Percentiles rank a stretch among this genome's conserved stretches.
Conservation (phyloP, 2,329 filamentous ascomycete species). For the Diaporthe ilicicola region DNA sequence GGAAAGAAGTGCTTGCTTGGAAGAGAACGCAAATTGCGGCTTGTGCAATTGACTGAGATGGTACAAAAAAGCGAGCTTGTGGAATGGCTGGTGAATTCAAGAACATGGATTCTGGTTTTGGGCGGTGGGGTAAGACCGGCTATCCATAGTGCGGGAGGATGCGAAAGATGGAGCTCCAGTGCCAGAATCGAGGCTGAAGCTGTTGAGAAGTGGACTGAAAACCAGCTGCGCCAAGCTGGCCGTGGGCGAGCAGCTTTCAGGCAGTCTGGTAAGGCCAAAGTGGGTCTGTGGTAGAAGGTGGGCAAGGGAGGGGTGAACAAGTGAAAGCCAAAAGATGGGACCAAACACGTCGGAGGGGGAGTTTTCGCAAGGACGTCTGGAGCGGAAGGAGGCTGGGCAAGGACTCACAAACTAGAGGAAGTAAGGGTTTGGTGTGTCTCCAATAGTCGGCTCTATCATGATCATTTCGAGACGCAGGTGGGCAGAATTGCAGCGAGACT, state of each 20-base stretch:
- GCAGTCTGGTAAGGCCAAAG: conserved; percentile 4
- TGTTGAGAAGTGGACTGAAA: background rate
- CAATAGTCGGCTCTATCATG: conserved; percentile 27
- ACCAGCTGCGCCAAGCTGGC: conserved; percentile 5
- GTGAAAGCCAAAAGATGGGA: background rate
- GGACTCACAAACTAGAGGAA: conserved; percentile 25
- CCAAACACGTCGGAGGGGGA: background rate
- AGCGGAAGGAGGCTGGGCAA: background rate
- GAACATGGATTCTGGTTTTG: background rate
- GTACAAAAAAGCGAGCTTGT: background rate
- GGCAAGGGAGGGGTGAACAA: conserved; percentile 27
- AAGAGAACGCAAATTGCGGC: background rate
- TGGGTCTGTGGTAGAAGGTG: conserved; percentile 20
- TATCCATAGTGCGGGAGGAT: background rate
- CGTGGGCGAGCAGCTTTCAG: background rate
- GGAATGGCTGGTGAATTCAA: background rate
- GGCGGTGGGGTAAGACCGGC: background rate
- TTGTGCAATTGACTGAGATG: background rate
- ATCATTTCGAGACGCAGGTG: conserved; percentile 25
- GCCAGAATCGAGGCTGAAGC: background rate
- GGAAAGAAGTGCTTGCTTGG: background rate
- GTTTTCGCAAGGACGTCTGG: background rate
- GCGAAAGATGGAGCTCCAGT: background rate
- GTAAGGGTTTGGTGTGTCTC: conserved; percentile 13
- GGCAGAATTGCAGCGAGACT: conserved; percentile 18